Percentiles rank a stretch among this genome's conserved stretches.
Evolutionary conservation across 176 grass and related monocot species (phyloP).

Genomic region (Carex kokanica): DNA sequence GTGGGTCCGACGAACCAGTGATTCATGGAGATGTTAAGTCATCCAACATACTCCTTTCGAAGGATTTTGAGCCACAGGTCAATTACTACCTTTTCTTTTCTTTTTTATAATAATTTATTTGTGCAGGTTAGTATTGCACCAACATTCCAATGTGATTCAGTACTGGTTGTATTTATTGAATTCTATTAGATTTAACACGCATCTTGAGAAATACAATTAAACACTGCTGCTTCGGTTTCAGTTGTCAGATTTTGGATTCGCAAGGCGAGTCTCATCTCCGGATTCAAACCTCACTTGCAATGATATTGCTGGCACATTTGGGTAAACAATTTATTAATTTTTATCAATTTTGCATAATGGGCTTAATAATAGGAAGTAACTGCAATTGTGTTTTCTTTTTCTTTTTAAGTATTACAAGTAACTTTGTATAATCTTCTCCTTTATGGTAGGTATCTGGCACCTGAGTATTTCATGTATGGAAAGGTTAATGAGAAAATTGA

Average conservation of each 20-base stretch:
- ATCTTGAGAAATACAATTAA: not conserved
- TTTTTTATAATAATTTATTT: not conserved
- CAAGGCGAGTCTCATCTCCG: constrained; percentile 69
- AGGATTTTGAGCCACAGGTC: constrained; percentile 80
- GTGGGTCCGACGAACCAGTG: constrained; percentile 45
- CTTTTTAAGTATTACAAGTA: not conserved
- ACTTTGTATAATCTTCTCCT: constrained; percentile 22
- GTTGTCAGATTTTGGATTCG: constrained; percentile 95
- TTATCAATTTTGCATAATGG: too few relatives aligned
- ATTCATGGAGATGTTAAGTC: constrained; percentile 96
- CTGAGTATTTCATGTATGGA: constrained; percentile 84
- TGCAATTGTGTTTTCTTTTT: too few relatives aligned
- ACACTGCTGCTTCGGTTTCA: constrained; percentile 39
- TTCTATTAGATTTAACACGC: too few relatives aligned
- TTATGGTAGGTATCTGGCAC: constrained; percentile 77
- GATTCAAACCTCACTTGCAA: constrained; percentile 61
- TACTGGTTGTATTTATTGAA: too few relatives aligned
- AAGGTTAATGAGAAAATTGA: constrained; percentile 91
- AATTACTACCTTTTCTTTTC: constrained; percentile 3
- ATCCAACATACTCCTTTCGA: constrained; percentile 88
- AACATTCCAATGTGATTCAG: not conserved
- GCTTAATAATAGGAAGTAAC: too few relatives aligned
- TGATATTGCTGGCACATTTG: constrained; percentile 94
- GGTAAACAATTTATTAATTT: too few relatives aligned
- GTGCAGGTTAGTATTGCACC: not conserved